These are phyloP conservation scores for Wickerhamomyces rabaulensis DNA, from an alignment of 805 yeast species.

Conservation along the genomic window DNA sequence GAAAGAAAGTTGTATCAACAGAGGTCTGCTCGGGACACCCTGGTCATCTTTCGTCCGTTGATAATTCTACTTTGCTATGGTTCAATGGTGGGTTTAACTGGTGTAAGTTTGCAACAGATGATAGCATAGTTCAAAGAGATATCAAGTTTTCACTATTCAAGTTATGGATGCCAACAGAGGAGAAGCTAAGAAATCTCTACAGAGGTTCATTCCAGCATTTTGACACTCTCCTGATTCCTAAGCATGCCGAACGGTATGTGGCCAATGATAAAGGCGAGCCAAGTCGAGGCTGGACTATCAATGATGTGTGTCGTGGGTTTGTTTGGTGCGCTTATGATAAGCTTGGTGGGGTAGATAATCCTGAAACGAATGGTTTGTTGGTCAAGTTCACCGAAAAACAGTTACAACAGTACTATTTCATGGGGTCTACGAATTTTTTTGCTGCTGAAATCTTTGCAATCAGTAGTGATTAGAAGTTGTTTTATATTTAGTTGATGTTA, in stretches of 20 bases:
- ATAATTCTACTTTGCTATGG: constrained; percentile 47
- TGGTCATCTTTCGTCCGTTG: constrained; percentile 47
- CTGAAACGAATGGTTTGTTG: constrained; percentile 16
- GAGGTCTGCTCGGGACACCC: constrained; percentile 60
- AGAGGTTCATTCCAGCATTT: constrained; percentile 31
- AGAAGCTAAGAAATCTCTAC: too few species aligned
- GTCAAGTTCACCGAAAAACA: constrained; percentile 10
- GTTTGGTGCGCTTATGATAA: constrained; percentile 55
- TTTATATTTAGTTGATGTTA: too few species aligned
- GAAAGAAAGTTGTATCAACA: constrained; percentile 20
- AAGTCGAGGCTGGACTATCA: constrained; percentile 38
- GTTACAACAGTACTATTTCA: too few species aligned
- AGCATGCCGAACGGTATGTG: constrained; percentile 32
- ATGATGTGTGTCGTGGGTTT: constrained; percentile 41
- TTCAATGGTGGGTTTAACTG: constrained; percentile 52
- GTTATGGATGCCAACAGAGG: constrained; percentile 2
- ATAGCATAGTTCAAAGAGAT: constrained; percentile 27
- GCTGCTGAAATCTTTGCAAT: too few species aligned
- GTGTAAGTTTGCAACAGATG: constrained; percentile 30
- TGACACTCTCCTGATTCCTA: constrained; percentile 44
- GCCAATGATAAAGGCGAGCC: constrained; percentile 38
- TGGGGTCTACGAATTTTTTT: too few species aligned
- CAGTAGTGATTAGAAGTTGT: too few species aligned
- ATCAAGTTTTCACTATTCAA: constrained; percentile 21
- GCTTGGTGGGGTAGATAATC: constrained; percentile 33